Evolutionary conservation across 306 rosid species (phyloP).

Genomic region (Senna siamea): DNA sequence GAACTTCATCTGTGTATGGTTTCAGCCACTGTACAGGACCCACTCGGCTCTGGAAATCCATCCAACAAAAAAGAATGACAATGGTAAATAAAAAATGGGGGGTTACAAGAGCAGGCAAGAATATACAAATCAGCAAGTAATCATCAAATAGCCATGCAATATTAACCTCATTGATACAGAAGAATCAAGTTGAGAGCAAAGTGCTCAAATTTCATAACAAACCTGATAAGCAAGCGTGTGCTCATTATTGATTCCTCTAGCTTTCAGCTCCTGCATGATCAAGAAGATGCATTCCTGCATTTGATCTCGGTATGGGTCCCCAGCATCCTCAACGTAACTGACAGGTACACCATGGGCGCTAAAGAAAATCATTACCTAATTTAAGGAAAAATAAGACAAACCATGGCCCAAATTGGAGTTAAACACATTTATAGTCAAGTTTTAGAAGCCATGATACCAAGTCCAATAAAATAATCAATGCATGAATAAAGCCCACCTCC

Average conservation of each 20-base stretch:
- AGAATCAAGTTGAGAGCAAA: conserved; percentile 14
- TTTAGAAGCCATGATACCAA: not conserved
- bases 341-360: conserved; percentile 99
- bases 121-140: conserved; percentile 4
- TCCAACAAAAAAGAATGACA: conserved; percentile 40
- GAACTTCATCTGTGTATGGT: conserved; percentile 96
- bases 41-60: conserved; percentile 83
- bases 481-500: conserved; percentile 61
- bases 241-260: conserved; percentile 80
- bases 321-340: conserved; percentile 90
- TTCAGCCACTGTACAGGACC: conserved; percentile 99
- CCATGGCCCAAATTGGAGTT: conserved; percentile 20
- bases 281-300: conserved; percentile 94
- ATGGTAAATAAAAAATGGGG: not conserved
- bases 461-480: conserved; percentile 12
- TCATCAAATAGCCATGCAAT: conserved; percentile 14
- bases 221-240: conserved; percentile 99
- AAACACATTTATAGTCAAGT: conserved; percentile 25
- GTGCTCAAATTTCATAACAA: conserved; percentile 23
- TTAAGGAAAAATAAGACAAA: conserved; percentile 18
- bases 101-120: conserved; percentile 19
- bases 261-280: conserved; percentile 93
- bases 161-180: not conserved
- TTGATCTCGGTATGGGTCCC: conserved; percentile 97
- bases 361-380: conserved; percentile 87